These are phyloP conservation scores for Forsythia viridissima DNA, from an alignment of 257 asterid species.

Conservation along the genomic window DNA sequence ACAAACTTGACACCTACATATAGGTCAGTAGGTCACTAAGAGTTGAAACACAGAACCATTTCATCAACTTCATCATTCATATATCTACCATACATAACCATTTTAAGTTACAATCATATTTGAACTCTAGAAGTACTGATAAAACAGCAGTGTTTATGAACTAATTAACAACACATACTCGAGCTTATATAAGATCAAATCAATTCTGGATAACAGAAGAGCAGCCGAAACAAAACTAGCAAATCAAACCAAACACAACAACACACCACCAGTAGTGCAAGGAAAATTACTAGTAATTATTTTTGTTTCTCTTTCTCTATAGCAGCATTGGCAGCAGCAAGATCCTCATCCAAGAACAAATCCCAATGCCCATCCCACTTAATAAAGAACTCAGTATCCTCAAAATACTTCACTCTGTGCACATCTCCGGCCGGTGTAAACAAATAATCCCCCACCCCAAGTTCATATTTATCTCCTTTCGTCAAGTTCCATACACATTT, in stretches of 20 bases:
- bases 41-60: background rate
- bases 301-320: slow-evolving; percentile 38
- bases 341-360: slow-evolving; percentile 75
- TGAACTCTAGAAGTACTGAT: background rate
- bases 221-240: background rate
- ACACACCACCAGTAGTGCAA: background rate
- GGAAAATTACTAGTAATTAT: background rate
- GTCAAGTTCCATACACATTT: slow-evolving; percentile 83
- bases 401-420: slow-evolving; percentile 72
- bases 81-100: too few species aligned
- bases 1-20: background rate
- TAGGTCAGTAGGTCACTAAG: background rate
- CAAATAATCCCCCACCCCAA: slow-evolving; percentile 72
- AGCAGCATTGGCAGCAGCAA: slow-evolving; percentile 70
- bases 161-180: background rate
- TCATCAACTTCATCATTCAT: background rate
- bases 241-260: background rate
- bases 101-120: background rate
- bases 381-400: slow-evolving; percentile 87
- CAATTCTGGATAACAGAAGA: background rate
- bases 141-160: background rate
- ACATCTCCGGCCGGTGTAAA: slow-evolving; percentile 86
- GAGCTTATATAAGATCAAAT: background rate
- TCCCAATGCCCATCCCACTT: slow-evolving; percentile 99
- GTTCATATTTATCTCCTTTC: slow-evolving; percentile 59